Percentiles rank a stretch among this genome's conserved stretches.
Evolutionary conservation across 352 stramenopile genomes (phyloP).

Genomic region (Globisporangium cylindrosporum): DNA sequence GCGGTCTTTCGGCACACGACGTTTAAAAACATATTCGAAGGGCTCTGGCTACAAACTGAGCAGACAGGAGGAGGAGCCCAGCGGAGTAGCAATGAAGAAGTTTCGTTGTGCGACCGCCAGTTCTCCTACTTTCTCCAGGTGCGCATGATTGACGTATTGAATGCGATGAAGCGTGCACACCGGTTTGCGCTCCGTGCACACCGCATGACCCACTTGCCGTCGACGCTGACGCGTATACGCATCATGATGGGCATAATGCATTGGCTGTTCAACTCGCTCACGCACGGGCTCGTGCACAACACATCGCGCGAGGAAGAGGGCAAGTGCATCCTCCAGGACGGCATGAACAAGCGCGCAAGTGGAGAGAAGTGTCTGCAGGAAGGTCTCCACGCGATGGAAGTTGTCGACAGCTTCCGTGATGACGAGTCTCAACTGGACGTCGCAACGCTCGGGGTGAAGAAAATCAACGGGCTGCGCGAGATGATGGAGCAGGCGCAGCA

Average conservation of each 20-base stretch:
- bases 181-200: constrained; percentile 48
- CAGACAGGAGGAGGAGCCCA: constrained; percentile 8
- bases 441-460: constrained; percentile 51
- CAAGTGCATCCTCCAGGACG: constrained; percentile 53
- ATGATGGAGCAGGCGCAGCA: constrained; percentile 47
- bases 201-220: constrained; percentile 27
- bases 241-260: constrained; percentile 59
- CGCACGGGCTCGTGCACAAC: constrained; percentile 63
- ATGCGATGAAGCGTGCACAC: constrained; percentile 60
- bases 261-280: constrained; percentile 67
- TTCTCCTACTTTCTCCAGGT: constrained; percentile 84
- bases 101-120: constrained; percentile 55
- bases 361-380: constrained; percentile 54
- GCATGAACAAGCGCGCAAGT: constrained; percentile 46
- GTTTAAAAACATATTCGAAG: constrained; percentile 76
- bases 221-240: constrained; percentile 35
- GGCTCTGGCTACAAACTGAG: constrained; percentile 54
- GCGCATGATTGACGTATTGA: constrained; percentile 62
- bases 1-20: constrained; percentile 64
- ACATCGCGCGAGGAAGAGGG: constrained; percentile 66
- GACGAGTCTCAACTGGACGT: constrained; percentile 48
- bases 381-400: constrained; percentile 30
- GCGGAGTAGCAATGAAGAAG: constrained; percentile 17
- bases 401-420: constrained; percentile 48
- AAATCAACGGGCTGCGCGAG: constrained; percentile 48